phyloP scores from a whole-genome alignment of 257 asterid genomes.

The Jasminum sambac region DNA sequence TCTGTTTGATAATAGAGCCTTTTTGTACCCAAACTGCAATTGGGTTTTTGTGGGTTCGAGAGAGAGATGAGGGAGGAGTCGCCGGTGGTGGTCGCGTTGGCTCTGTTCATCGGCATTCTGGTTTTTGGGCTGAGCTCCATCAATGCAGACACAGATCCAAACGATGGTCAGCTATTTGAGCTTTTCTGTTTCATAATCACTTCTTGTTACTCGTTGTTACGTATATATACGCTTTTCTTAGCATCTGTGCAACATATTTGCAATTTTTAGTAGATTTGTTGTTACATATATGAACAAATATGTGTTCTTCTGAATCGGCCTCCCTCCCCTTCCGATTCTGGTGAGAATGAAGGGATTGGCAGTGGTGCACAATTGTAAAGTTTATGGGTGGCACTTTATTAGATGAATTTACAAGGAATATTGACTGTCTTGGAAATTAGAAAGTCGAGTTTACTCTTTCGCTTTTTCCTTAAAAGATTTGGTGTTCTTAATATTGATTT shows the following conservation, averaged over 20 bases:
- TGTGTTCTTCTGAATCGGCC: not conserved
- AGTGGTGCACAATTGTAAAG: not conserved
- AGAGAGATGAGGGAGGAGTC: conserved; percentile 42
- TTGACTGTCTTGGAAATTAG: not conserved
- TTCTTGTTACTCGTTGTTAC: not conserved
- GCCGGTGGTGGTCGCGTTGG: conserved; percentile 42
- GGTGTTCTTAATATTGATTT: conserved; percentile 5
- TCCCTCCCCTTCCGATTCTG: not conserved
- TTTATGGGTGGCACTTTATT: conserved; percentile 8
- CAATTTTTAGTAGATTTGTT: conserved; percentile 28
- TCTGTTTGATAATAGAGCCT: conserved; percentile 34
- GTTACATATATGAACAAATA: not conserved
- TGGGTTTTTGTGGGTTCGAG: conserved; percentile 34
- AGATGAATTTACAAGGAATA: not conserved
- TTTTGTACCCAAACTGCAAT: conserved; percentile 33
- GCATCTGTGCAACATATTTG: not conserved
- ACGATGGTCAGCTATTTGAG: conserved; percentile 47
- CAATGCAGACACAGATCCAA: conserved; percentile 65
- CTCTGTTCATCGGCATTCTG: conserved; percentile 46
- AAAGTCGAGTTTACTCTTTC: not conserved
- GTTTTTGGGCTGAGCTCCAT: conserved; percentile 28
- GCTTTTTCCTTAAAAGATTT: not conserved
- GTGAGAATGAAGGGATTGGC: not conserved
- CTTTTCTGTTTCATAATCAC: not conserved
- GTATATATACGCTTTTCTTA: not conserved